Percentiles rank a stretch among this genome's conserved stretches.
Conservation (phyloP, 257 asterid genomes). For the Agastache rugosa region DNA sequence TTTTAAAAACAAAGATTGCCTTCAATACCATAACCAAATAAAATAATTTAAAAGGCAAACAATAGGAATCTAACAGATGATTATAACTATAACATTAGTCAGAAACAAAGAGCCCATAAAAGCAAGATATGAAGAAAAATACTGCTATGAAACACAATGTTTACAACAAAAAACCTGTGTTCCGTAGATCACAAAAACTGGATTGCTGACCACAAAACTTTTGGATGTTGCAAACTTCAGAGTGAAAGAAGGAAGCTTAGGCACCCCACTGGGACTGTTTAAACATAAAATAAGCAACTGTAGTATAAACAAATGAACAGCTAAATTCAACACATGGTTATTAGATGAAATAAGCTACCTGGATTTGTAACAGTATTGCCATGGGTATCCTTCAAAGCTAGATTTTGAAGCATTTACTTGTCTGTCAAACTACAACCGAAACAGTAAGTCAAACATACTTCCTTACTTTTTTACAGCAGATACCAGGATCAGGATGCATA, state of each 20-base stretch:
- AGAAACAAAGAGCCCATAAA: conserved; percentile 18
- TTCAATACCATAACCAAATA: conserved; percentile 2
- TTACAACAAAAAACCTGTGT: conserved; percentile 58
- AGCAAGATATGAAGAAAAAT: conserved; percentile 23
- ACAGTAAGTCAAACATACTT: conserved; percentile 17
- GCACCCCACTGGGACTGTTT: conserved; percentile 62
- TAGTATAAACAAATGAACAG: conserved; percentile 35
- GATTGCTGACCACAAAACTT: conserved; percentile 68
- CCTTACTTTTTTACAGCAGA: conserved; percentile 24
- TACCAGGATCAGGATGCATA: conserved; percentile 14
- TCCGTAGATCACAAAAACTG: conserved; percentile 69
- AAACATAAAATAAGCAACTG: conserved; percentile 35
- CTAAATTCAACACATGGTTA: conserved; percentile 20
- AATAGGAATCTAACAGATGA: conserved; percentile 10
- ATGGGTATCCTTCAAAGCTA: conserved; percentile 77
- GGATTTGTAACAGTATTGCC: conserved; percentile 84
- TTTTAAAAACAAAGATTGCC: neutral
- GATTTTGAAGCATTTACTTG: conserved; percentile 70
- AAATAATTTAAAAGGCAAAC: neutral
- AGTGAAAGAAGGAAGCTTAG: conserved; percentile 67
- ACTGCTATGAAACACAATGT: conserved; percentile 26
- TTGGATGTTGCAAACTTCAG: conserved; percentile 70
- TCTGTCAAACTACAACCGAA: conserved; percentile 60
- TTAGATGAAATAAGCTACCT: conserved; percentile 50
- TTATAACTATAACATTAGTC: conserved; percentile 6